Conservation (phyloP, 1,284 basidiomycete genomes). For the Stygiomarasmius scandens region DNA sequence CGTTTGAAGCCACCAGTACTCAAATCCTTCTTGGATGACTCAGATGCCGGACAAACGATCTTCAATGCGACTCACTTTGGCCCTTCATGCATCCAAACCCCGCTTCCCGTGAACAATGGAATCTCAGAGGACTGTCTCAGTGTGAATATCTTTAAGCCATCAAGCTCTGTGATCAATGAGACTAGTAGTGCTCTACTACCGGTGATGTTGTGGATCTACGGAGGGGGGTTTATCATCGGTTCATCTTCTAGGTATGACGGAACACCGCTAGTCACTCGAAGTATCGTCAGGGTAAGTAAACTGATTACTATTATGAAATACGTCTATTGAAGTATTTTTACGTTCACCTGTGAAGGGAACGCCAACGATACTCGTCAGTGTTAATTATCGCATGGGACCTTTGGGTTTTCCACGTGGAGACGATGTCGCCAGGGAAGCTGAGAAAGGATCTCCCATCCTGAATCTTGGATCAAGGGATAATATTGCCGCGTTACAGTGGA, state of each 20-base stretch:
- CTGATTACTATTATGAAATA: too few species aligned
- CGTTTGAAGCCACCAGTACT: neutral
- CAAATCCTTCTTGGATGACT: too few species aligned
- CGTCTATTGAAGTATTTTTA: neutral
- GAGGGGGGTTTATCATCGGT: slow-evolving; percentile 5
- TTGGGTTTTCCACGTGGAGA: slow-evolving; percentile 32
- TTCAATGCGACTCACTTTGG: too few species aligned
- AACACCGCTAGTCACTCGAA: neutral
- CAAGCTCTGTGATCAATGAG: slow-evolving; percentile 1
- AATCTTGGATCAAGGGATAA: slow-evolving; percentile 17
- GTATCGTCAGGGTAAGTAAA: neutral
- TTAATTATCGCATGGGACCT: slow-evolving; percentile 13
- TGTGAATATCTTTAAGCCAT: slow-evolving; percentile 11
- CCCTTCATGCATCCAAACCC: slow-evolving; percentile 6
- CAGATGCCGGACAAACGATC: too few species aligned
- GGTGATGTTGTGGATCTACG: slow-evolving; percentile 8
- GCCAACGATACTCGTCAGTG: slow-evolving; percentile 56
- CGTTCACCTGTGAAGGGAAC: slow-evolving; percentile 36
- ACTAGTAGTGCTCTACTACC: neutral
- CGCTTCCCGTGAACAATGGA: neutral
- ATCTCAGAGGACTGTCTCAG: slow-evolving; percentile 14
- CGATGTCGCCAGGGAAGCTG: slow-evolving; percentile 25
- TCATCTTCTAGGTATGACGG: slow-evolving; percentile 2
- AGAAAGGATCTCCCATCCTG: slow-evolving; percentile 16
- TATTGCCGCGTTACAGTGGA: slow-evolving; percentile 18